Percentiles rank a stretch among this genome's conserved stretches.
These are phyloP conservation scores for Vanrija sp. DNA, from an alignment of 1,284 basidiomycete species.

Conservation along the genomic window DNA sequence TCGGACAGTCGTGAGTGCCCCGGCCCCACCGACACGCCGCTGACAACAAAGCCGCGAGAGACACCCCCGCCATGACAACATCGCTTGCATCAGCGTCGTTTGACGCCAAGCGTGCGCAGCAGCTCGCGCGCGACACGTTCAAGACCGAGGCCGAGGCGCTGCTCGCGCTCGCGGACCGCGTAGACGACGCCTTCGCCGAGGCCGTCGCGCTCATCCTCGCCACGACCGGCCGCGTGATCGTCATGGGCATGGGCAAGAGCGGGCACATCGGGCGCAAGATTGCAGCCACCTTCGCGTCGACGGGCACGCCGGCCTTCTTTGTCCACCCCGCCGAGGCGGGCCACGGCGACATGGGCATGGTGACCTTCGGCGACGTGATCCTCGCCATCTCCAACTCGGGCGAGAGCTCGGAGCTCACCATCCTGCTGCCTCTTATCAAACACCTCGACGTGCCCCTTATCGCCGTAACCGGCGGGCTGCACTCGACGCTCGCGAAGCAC, in stretches of 20 bases:
- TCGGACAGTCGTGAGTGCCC: no score
- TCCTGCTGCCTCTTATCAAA: not conserved
- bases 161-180: no score
- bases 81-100: no score
- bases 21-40: no score
- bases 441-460: not conserved
- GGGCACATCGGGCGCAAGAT: not conserved
- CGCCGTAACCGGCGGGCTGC: not conserved
- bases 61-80: no score
- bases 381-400: not conserved
- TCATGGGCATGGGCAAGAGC: not conserved
- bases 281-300: not conserved
- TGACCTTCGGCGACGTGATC: not conserved
- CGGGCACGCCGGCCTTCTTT: not conserved
- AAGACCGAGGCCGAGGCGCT: no score
- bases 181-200: not conserved
- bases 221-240: not conserved
- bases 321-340: not conserved
- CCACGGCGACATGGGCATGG: constrained; percentile 1
- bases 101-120: no score
- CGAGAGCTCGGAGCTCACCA: not conserved
- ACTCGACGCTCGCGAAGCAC: not conserved
- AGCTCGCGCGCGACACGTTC: no score
- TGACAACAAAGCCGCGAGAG: no score
- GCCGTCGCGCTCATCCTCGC: no score